Evolutionary conservation across 1,139 yeast species (phyloP).

Genomic region (Blastobotrys proliferans): DNA sequence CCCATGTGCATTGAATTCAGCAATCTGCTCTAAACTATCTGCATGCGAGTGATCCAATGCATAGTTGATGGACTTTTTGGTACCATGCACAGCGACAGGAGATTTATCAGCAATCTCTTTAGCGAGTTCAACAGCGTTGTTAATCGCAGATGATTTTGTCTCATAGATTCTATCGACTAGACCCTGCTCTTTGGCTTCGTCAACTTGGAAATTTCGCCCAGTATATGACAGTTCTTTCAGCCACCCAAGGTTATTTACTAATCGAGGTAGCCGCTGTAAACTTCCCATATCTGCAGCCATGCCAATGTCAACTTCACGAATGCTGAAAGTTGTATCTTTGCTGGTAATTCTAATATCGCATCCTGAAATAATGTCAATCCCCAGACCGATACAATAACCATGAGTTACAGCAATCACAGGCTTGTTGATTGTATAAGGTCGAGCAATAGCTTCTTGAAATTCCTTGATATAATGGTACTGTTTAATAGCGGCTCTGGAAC

Average conservation of each 20-base stretch:
- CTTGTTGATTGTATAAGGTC: conserved; percentile 31
- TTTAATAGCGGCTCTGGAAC: conserved; percentile 36
- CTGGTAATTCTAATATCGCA: conserved; percentile 57
- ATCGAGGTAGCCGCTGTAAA: conserved; percentile 59
- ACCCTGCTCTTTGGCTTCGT: conserved; percentile 57
- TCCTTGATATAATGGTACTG: conserved; percentile 37
- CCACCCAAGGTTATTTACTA: conserved; percentile 56
- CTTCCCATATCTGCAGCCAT: conserved; percentile 80
- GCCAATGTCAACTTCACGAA: conserved; percentile 70
- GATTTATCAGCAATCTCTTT: conserved; percentile 45
- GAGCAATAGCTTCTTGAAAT: conserved; percentile 53
- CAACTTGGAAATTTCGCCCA: conserved; percentile 52
- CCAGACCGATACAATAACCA: conserved; percentile 56
- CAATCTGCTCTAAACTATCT: conserved; percentile 52
- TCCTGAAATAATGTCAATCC: conserved; percentile 60
- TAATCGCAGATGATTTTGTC: conserved; percentile 48
- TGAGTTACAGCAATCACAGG: conserved; percentile 47
- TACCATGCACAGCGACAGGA: conserved; percentile 63
- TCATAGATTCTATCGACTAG: conserved; percentile 48
- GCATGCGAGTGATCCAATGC: conserved; percentile 45
- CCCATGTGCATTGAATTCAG: conserved; percentile 48
- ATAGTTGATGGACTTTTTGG: conserved; percentile 55
- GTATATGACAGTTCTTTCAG: conserved; percentile 61
- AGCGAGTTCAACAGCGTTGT: conserved; percentile 50
- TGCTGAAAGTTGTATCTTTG: conserved; percentile 51